A percentile compares a stretch with the other conserved stretches of the same genome.
Conservation (phyloP, 1,139 yeast species). For the Blastobotrys buckinghamii region DNA sequence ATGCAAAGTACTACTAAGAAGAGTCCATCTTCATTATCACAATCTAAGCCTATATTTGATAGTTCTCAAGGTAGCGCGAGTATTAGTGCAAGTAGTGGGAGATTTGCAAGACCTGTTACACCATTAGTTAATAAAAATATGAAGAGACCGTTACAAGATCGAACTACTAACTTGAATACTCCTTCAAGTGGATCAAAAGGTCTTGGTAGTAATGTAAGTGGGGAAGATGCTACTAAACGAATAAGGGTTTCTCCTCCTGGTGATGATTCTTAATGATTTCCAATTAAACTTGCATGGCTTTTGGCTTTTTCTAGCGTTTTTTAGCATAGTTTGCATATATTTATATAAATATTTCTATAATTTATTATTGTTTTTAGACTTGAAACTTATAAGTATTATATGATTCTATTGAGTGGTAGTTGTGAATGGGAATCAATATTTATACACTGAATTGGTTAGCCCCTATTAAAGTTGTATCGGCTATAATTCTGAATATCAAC, state of each 20-base stretch:
- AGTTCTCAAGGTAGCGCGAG: neutral
- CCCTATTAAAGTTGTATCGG: too few species aligned
- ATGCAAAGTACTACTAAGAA: neutral
- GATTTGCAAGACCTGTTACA: slow-evolving; percentile 3
- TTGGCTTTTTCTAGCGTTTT: too few species aligned
- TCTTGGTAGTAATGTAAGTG: neutral
- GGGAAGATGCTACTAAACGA: neutral
- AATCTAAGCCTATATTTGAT: slow-evolving; percentile 1
- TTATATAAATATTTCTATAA: too few species aligned
- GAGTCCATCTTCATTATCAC: slow-evolving; percentile 4
- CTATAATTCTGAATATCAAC: too few species aligned
- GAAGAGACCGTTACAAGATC: slow-evolving; percentile 10
- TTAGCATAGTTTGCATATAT: too few species aligned
- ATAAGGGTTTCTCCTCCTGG: neutral
- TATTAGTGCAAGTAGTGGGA: neutral
- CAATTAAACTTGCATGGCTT: too few species aligned
- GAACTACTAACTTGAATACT: slow-evolving; percentile 2
- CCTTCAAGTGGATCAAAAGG: neutral
- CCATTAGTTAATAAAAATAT: slow-evolving; percentile 10
- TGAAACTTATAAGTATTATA: too few species aligned
- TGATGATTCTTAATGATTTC: neutral
- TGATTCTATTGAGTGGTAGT: too few species aligned
- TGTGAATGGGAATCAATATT: too few species aligned
- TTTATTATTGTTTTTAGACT: too few species aligned
- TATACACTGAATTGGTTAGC: too few species aligned